Evolutionary conservation across 2,329 filamentous ascomycete genomes (phyloP).

Genomic region (Aspergillus thermomutatus): DNA sequence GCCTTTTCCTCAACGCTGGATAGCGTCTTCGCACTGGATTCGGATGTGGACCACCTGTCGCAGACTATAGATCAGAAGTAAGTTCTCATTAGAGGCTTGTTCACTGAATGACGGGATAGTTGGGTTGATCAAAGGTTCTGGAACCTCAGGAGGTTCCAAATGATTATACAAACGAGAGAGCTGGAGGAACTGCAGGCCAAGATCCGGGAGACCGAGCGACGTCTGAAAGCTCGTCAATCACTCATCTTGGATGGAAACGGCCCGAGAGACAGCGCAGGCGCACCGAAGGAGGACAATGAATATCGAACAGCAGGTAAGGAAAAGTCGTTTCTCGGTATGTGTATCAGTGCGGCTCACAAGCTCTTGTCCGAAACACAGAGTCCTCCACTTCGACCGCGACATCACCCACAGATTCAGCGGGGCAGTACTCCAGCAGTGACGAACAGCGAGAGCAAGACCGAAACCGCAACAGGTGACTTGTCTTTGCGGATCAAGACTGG

Average conservation of each 20-base stretch:
- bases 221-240: conserved; percentile 52
- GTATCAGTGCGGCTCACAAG: conserved; percentile 8
- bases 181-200: conserved; percentile 81
- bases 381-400: conserved; percentile 14
- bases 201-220: conserved; percentile 80
- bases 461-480: conserved; percentile 15
- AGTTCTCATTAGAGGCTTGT: conserved; percentile 30
- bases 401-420: conserved; percentile 19
- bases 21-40: conserved; percentile 85
- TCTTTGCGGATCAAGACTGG: conserved; percentile 6
- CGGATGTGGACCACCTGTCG: conserved; percentile 69
- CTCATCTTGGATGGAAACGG: conserved; percentile 11
- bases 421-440: conserved; percentile 23
- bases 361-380: conserved; percentile 5
- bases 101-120: neutral
- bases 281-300: conserved; percentile 11
- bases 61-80: conserved; percentile 80
- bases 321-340: conserved; percentile 1
- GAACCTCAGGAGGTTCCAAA: conserved; percentile 67
- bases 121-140: conserved; percentile 3
- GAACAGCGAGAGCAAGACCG: conserved; percentile 20
- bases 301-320: conserved; percentile 20
- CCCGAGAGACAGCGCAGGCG: conserved; percentile 7
- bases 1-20: conserved; percentile 84
- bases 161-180: conserved; percentile 71